Evolutionary conservation across 176 grass and related monocot species (phyloP), one percentile per base, ranked within the genome.

Genomic region (Oryza rufipogon): DNA sequence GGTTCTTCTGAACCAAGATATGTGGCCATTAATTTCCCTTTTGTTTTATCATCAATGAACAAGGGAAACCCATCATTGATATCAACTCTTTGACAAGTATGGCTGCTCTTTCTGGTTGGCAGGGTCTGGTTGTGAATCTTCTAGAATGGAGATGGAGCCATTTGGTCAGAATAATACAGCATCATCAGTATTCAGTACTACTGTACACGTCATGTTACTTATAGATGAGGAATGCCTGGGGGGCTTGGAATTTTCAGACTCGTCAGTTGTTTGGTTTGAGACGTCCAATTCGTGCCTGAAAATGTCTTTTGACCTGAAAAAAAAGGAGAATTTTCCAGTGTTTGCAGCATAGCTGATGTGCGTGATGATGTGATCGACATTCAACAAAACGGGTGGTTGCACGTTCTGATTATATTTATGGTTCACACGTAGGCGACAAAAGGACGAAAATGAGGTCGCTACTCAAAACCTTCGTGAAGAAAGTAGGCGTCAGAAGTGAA

Each of bases 91-190:
- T 28, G 68, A 4, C 54, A 83, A 23, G 30, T 23, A 73, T 44
- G 16, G 68, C 45, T 80, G 75, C 28, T 16, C 2, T 79, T 75
- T 87, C 25, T 46, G 17, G 85, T 87, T 87, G 85, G 71, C 56
- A 61, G 5, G 20, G 16, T 49, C 1, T 9, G 13, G 71, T 1
- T 12, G 22, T 1, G 12, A 2, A 48, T 19, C 48, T 64, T 68
- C 22, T 52, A 84, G 81, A 84, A 74, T 46, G 11, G 58, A 61
- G 38, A 11, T 63, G 36, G 9, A 13, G 64, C 8, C 8, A 13
- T 66, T 66, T 73, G 60, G 71, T 44, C 63, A 44, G 22, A 2
- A 9, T 52, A 72, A 8, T 66, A 72, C 28, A 61, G 20, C 63
- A 32, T 4, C 68, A 47, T 71, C n/a, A 58, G 23, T 20, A 30